Percentiles rank a stretch among this genome's conserved stretches.
phyloP scores from a whole-genome alignment of 345 rosid species.

The Angophora floribunda region DNA sequence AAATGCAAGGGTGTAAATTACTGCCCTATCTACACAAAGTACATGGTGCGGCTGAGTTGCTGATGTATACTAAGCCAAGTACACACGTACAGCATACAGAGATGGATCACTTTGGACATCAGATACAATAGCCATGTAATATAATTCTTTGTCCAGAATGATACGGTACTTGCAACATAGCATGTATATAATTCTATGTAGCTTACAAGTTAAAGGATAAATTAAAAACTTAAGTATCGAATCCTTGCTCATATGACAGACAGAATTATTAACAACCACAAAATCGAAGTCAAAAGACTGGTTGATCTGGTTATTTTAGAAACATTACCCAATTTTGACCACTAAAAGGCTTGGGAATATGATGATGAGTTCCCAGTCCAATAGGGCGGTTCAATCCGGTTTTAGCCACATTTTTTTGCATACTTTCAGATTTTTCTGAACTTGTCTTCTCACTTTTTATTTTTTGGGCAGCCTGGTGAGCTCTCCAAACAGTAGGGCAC shows the following conservation, averaged over 20 bases:
- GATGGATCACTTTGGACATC: not conserved
- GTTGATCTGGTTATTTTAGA: not conserved
- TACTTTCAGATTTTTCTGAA: not conserved
- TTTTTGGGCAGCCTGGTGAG: not conserved
- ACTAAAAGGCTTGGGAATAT: not conserved
- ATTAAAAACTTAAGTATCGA: not conserved
- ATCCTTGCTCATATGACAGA: fast-evolving
- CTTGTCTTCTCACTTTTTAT: not conserved
- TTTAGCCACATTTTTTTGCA: not conserved
- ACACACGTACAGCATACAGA: not conserved
- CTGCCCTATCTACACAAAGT: not conserved
- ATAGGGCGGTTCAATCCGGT: not conserved
- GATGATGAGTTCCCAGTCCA: not conserved
- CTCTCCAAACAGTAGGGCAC: not conserved
- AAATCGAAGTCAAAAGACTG: not conserved
- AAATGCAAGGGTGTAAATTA: not conserved
- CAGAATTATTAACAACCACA: not conserved
- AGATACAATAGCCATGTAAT: not conserved
- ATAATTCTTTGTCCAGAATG: not conserved
- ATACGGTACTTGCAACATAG: not conserved
- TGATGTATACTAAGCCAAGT: not conserved
- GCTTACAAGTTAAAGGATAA: not conserved
- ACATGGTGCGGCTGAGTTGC: not conserved
- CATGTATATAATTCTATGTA: not conserved
- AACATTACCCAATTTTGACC: not conserved